Evolutionary conservation across 2,329 filamentous ascomycete species (phyloP).

Genomic region (Claviceps sp.): DNA sequence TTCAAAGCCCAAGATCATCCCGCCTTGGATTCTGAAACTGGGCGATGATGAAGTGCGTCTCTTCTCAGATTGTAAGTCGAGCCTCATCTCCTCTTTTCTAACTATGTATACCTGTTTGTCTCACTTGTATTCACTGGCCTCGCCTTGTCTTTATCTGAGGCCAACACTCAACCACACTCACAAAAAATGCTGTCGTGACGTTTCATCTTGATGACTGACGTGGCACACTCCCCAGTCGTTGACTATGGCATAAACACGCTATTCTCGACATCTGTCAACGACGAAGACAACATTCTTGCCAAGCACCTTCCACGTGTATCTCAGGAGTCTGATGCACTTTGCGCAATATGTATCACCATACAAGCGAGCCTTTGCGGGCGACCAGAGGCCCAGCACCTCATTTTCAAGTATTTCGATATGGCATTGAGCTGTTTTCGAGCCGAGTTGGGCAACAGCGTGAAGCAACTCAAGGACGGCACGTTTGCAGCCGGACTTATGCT

Average conservation of each 20-base stretch:
- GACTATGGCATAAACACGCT: neutral
- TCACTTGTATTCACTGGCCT: too few relatives aligned
- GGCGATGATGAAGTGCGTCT: neutral
- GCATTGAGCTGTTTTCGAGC: neutral
- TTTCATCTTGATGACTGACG: neutral
- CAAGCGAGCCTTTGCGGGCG: neutral
- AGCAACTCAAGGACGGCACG: neutral
- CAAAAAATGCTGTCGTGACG: too few relatives aligned
- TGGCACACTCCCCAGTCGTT: neutral
- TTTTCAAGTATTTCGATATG: neutral
- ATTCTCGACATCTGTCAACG: neutral
- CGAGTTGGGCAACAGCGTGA: neutral
- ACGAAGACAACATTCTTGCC: neutral
- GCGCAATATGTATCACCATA: slow-evolving; percentile 1
- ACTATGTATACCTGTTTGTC: neutral
- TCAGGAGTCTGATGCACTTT: neutral
- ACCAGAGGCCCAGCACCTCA: neutral
- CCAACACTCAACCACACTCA: too few relatives aligned
- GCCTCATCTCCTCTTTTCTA: neutral
- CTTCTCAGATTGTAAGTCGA: neutral
- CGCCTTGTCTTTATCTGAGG: too few relatives aligned
- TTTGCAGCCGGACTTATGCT: slow-evolving; percentile 2
- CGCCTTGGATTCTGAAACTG: neutral
- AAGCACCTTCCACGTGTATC: neutral
- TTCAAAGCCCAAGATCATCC: neutral